phyloP scores from a whole-genome alignment of 2,329 filamentous ascomycete species.

The Endoconidiophora polonica region DNA sequence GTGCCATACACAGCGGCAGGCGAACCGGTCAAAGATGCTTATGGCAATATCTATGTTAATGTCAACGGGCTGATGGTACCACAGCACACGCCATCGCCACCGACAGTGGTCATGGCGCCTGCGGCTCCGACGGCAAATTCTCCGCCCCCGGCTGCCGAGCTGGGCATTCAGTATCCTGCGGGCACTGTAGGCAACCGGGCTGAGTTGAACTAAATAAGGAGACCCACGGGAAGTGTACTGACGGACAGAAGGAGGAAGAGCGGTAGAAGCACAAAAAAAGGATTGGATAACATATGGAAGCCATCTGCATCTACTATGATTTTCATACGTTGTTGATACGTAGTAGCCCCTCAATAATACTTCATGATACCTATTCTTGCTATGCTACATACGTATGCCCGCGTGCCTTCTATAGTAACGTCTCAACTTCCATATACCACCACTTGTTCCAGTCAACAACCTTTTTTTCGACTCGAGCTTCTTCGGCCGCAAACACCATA shows the following conservation, averaged over 20 bases:
- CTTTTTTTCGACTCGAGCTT: slow-evolving; percentile 52
- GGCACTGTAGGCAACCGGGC: slow-evolving; percentile 14
- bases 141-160: neutral
- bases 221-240: neutral
- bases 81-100: slow-evolving; percentile 8
- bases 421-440: slow-evolving; percentile 39
- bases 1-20: slow-evolving; percentile 15
- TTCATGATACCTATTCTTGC: neutral
- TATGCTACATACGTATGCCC: too few relatives aligned
- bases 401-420: slow-evolving; percentile 9
- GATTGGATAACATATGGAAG: neutral
- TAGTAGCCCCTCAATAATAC: too few relatives aligned
- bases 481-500: slow-evolving; percentile 85
- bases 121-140: slow-evolving; percentile 9
- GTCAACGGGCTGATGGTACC: neutral
- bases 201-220: slow-evolving; percentile 16
- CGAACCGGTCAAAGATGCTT: slow-evolving; percentile 5
- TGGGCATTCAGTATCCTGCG: neutral
- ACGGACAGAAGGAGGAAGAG: neutral
- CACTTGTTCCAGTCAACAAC: slow-evolving; percentile 62
- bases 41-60: neutral
- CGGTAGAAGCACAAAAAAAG: neutral
- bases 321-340: too few relatives aligned
- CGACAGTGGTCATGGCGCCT: neutral
- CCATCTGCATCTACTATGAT: too few relatives aligned